These are phyloP conservation scores for Sindora glabra DNA, from an alignment of 306 rosid species.

Conservation along the genomic window DNA sequence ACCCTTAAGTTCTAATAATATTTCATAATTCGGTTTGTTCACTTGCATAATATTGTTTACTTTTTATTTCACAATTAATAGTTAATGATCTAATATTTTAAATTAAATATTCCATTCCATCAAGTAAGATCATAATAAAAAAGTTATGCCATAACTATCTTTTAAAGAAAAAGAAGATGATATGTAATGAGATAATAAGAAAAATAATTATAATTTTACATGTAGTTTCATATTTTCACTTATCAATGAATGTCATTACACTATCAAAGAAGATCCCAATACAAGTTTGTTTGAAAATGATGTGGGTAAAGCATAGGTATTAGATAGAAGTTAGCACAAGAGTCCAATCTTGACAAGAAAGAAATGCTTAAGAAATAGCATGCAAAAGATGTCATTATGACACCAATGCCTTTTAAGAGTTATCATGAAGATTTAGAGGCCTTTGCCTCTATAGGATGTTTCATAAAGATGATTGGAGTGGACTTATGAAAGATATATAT, in stretches of 20 bases:
- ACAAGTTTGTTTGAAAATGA: not conserved
- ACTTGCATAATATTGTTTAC: too few species aligned
- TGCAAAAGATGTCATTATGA: constrained; percentile 61
- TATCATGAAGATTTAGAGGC: constrained; percentile 58
- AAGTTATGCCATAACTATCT: too few species aligned
- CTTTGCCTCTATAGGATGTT: constrained; percentile 83
- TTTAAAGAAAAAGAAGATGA: too few species aligned
- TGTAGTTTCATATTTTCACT: too few species aligned
- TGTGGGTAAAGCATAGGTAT: constrained; percentile 93
- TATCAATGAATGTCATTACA: not conserved
- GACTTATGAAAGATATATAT: constrained; percentile 91
- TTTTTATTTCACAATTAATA: too few species aligned
- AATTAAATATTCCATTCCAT: too few species aligned
- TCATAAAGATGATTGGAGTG: constrained; percentile 97
- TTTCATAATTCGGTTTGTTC: too few species aligned
- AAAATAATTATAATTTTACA: too few species aligned
- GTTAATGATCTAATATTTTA: too few species aligned
- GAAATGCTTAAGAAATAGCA: constrained; percentile 81
- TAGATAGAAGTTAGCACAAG: constrained; percentile 77
- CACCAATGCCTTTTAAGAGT: constrained; percentile 48
- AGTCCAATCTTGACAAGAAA: constrained; percentile 72
- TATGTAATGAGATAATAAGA: too few species aligned
- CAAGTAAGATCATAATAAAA: too few species aligned
- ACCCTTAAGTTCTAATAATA: too few species aligned
- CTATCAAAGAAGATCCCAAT: constrained; percentile 8